Base-by-base conservation (phyloP, 768 basidiomycete species). In the Coprinellus aureogranulatus region DNA sequence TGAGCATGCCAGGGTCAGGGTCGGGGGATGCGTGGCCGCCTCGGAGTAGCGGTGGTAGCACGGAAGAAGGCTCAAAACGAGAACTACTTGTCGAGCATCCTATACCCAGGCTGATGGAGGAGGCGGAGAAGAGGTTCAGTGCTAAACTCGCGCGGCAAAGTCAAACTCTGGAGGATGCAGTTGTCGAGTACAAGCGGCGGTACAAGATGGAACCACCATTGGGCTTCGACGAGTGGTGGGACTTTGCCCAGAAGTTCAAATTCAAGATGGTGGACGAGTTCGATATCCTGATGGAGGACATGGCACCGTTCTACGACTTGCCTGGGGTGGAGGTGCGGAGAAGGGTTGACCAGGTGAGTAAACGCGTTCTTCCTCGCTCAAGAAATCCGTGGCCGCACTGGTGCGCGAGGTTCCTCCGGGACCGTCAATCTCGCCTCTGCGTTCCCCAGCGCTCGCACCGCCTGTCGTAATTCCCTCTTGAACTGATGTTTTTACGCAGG, bases 211-310 rank as follows among this genome's bases (percentile, higher is more conserved):
- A 84, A 34, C 97, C 97, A 4, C 96, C 97, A 0, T 83, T 81
- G 42, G 96, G 94, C 1, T 99, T 98, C 61, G 95, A 94, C 67
- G 74, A 81, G 27, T 98, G 96, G 96, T 96, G 86, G 83, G 67
- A 72, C 45, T 98, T 93, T 70, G 90, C 88, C 14, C 74, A 81
- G 68, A 76, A 84, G 56, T 82, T 92, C 70, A 73, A 82, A 5
- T 87, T 91, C 47, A 83, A 86, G 64, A 84, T 98, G 72, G 77
- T 90, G 4, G 96, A 98, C 70, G 96, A 98, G 68, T 98, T 93
- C 65, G 92, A 92, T 58, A 80, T 81, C 4, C 78, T 96, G n/a
- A 67, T 82, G 31, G 77, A 80, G 53, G 96, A 98, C 68, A 72
- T 99, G 50, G 83, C 80, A 23, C 94, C 95, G 1, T 98, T 94